Evolutionary conservation across 2,329 filamentous ascomycete genomes (phyloP), one percentile per base, ranked within the genome.

Genomic region (Rhytidhysteron rufulum): DNA sequence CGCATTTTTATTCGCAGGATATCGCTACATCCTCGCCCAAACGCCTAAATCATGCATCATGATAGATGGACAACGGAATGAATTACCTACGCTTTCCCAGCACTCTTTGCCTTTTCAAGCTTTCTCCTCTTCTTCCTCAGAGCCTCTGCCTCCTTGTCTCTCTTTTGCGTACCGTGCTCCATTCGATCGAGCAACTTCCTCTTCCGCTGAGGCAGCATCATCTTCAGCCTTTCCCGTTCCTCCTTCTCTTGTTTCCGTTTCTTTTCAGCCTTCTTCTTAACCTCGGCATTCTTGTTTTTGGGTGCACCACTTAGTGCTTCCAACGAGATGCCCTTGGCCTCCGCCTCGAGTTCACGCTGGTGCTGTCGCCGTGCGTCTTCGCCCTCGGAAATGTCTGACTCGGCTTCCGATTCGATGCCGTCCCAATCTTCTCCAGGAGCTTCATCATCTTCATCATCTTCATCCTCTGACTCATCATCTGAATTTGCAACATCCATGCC

Each of bases 121-220:
- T 82, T 95, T 71, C 93, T 86, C 68, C 88, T 82, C 84, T 98
- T 98, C 42, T 77, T 79, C 54, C 90, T 79, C 64, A 98, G 71
- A 70, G 84, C 86, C 73, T 91, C 85, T 34, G 91, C 87, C 72
- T 95, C 88, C 19, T 82, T 85, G 53, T 91, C 91, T 75, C 88
- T 87, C 78, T 93, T 90, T 71, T 85, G 90, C 69, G 96, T 95
- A 47, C 83, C 89, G 70, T 95, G 94, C 61, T 89, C 78, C 88
- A 98, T 98, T 74, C 96, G 93, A 75, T 97, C 93, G 53, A 91
- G 85, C 58, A 96, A 73, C 82, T 96, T 96, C 58, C 93, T 79
- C 82, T 97, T 98, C 80, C 94, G 93, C 68, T 94, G 87, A 67
- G 86, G 87, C 75, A 97, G 83, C 93, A 98, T 98, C 73, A 94